Percentiles rank a stretch among this genome's conserved stretches.
Evolutionary conservation across 176 grass and related monocot species (phyloP).

Genomic region (Carex cristatella): DNA sequence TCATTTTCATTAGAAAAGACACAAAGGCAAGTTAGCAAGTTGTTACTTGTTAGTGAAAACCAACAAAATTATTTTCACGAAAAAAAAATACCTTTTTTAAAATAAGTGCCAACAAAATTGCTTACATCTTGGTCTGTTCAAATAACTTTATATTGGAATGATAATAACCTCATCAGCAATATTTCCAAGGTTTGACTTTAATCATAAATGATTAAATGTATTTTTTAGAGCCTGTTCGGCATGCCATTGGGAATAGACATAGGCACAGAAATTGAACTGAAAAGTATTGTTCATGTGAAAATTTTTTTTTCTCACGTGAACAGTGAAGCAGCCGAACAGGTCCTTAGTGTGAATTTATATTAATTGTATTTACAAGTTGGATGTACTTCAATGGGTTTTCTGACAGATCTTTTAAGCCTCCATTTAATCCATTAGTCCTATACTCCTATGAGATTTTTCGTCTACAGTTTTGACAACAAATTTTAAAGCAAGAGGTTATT

Average conservation of each 20-base stretch:
- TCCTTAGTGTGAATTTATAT: not conserved
- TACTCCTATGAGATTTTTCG: no score
- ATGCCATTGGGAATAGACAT: no score
- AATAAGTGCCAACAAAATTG: not conserved
- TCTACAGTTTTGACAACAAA: no score
- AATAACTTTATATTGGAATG: no score
- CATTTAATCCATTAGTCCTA: not conserved
- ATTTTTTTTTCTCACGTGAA: no score
- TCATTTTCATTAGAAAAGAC: no score
- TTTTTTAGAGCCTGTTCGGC: no score
- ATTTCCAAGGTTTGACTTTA: no score
- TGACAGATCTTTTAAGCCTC: not conserved
- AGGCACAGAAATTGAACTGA: no score
- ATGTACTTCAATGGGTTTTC: not conserved
- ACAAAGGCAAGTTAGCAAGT: not conserved
- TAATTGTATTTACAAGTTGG: not conserved
- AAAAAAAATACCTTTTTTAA: not conserved
- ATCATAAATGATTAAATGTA: not conserved
- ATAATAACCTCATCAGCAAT: no score
- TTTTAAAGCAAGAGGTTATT: not conserved
- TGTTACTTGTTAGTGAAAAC: not conserved
- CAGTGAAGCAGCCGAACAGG: no score
- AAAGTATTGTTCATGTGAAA: no score
- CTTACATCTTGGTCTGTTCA: not conserved
- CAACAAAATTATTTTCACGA: not conserved